Evolutionary conservation across 257 asterid species (phyloP), one percentile per base, ranked within the genome.

Genomic region (Ehretia macrophylla): DNA sequence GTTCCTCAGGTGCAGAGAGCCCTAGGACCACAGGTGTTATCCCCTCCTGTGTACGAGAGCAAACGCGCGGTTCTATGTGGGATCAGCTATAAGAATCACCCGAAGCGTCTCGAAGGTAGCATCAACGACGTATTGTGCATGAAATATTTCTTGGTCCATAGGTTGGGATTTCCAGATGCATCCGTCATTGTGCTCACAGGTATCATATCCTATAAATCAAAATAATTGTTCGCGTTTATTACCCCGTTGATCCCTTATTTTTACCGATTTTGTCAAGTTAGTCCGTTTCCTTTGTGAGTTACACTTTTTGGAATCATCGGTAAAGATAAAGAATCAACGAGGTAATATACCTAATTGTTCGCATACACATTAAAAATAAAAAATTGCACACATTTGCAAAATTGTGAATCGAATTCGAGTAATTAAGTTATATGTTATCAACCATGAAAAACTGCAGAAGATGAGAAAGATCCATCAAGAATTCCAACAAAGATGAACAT

Each of bases 31-130:
- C 65, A 74, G 52, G 6, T 72, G 56, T 51, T 40, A 47, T 69
- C 83, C 21, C 55, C 40, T 50, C 53, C 83, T 16, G 69, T 73
- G 4, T 68, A 67, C 49, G 81, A 83, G 44, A 67, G 56, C 62
- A 83, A 75, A 66, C 74, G 94, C 55, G 90, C 90, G n/a, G 77
- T 81, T 56, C 62, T 83, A 39, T 85, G 95, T 68, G 91, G 88
- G 50, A 75, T 79, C 44, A 82, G 79, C 72, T 85, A 85, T 72
- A 57, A 75, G 13, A 85, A 84, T 10, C 80, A 79, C 65, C 69
- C 38, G 32, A 56, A 68, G 76, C 77, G 71, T 70, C 75, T 85
- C 17, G 66, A 74, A 5, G 94, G 94, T 45, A 78, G 76, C 20
- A 70, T 82, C 59, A 83, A 85, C 44, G 94, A 85, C 52, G 86